Base-by-base conservation (phyloP, 257 asterid species). In the Nicotiana sylvestris region DNA sequence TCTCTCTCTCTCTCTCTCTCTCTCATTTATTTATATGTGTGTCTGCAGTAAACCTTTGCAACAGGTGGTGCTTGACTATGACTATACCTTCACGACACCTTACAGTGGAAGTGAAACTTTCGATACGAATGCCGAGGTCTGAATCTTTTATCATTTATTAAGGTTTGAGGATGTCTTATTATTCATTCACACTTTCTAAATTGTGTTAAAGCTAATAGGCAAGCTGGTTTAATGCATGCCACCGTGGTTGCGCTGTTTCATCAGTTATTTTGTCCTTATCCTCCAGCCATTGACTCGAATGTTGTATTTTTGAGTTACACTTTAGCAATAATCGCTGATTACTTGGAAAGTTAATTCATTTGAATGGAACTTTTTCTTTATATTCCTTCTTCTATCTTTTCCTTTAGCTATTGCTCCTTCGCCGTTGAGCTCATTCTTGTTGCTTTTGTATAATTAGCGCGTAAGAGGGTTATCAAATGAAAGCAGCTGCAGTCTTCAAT, bases 81-180 rank as follows among this genome's bases (percentile, higher is more conserved):
- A 96, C 84, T 96, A 94, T 87, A 96, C 98, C 55, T 96, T 96
- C 93, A 94, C 98, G 58, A 96, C 98, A 77, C 99, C 98, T 79
- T 96, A 94, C 83, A 78, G 88, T 76, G 98, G 99, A 83, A 92
- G 97, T 84, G 90, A 82, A 85, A 74, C 80, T 84, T 84, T 90
- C 37, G 93, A 92, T 84, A 77, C 74, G 81, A 88, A 68, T 84
- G 61, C 85, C 29, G 91, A 92, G 99, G 99, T 96, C 68, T 84
- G 90, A 70, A 66, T 72, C 80, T 83, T 85, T 29, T 82, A 84
- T 80, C 37, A 69, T 39, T 72, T 46, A 12, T 72, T 74, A 29
- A 49, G 16, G 49, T 76, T 51, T 51, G 64, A 29, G 13, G 46
- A 16, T 9, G 21, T 13, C 27, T 27, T 51, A 7, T 27, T 51